Evolutionary conservation across 805 yeast species (phyloP).

Genomic region (Schwanniomyces sp.): DNA sequence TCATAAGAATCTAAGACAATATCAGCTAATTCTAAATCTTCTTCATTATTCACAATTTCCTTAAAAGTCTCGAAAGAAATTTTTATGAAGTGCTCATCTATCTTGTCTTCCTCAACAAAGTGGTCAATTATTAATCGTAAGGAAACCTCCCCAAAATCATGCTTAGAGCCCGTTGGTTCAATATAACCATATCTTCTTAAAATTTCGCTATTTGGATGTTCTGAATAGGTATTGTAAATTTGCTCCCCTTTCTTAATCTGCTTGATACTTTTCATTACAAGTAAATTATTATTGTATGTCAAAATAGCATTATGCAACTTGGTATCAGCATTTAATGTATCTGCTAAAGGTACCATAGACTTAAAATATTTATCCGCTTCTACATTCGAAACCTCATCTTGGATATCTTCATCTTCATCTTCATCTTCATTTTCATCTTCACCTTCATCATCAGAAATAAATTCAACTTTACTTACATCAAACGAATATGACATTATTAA

Average conservation of each 20-base stretch:
- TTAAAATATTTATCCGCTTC: slow-evolving; percentile 48
- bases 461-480: slow-evolving; percentile 55
- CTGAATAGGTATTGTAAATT: slow-evolving; percentile 85
- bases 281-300: slow-evolving; percentile 44
- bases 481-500: slow-evolving; percentile 88
- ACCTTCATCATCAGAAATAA: slow-evolving; percentile 17
- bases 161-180: slow-evolving; percentile 67
- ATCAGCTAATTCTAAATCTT: slow-evolving; percentile 42
- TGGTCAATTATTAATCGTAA: slow-evolving; percentile 40
- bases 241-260: slow-evolving; percentile 67
- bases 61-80: slow-evolving; percentile 30
- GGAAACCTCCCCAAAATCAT: slow-evolving; percentile 79
- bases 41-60: slow-evolving; percentile 35
- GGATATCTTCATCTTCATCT: slow-evolving; percentile 17
- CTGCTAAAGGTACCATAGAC: slow-evolving; percentile 93
- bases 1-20: slow-evolving; percentile 59
- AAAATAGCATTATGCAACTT: slow-evolving; percentile 72
- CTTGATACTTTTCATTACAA: slow-evolving; percentile 73
- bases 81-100: slow-evolving; percentile 29
- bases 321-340: slow-evolving; percentile 85
- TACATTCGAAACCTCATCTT: slow-evolving; percentile 12
- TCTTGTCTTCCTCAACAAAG: slow-evolving; percentile 21
- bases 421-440: slow-evolving; percentile 24
- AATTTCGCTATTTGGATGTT: slow-evolving; percentile 87
- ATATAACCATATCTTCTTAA: slow-evolving; percentile 90